A percentile compares a stretch with the other conserved stretches of the same genome.
Evolutionary conservation across 345 rosid genomes (phyloP).

Genomic region (Microcos paniculata): DNA sequence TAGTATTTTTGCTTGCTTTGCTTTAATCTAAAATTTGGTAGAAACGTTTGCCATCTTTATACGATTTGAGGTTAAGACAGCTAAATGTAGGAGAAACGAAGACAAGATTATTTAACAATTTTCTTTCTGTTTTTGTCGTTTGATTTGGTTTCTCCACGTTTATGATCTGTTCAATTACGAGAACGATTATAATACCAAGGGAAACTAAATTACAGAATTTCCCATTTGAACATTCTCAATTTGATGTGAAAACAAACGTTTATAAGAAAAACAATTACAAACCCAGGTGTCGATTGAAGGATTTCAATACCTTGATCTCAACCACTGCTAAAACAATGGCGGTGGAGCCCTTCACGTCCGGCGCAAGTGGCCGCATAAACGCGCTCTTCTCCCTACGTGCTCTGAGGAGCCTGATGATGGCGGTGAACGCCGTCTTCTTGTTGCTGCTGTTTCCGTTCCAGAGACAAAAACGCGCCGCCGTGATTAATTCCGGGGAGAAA

Average conservation of each 20-base stretch:
- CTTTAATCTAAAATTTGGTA: background rate
- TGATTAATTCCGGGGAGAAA: slow-evolving; percentile 27
- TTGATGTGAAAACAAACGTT: slow-evolving; percentile 4
- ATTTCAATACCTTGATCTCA: slow-evolving; percentile 14
- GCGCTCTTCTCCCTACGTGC: slow-evolving; percentile 60
- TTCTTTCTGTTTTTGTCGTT: background rate
- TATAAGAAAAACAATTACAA: background rate
- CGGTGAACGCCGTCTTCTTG: slow-evolving; percentile 47
- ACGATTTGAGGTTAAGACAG: background rate
- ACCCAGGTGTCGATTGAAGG: background rate
- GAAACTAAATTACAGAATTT: slow-evolving; percentile 9
- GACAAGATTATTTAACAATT: background rate
- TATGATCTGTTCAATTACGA: slow-evolving; percentile 33
- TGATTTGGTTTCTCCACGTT: slow-evolving; percentile 20
- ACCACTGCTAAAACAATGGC: slow-evolving; percentile 30
- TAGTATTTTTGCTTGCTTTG: background rate
- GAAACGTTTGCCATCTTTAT: background rate
- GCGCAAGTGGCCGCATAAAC: slow-evolving; percentile 77
- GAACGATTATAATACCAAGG: slow-evolving; percentile 23
- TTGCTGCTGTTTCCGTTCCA: slow-evolving; percentile 60
- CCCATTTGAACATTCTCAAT: background rate
- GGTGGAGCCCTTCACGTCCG: slow-evolving; percentile 62
- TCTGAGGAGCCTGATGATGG: slow-evolving; percentile 38
- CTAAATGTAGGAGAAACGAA: background rate
- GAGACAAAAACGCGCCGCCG: slow-evolving; percentile 28